Evolutionary conservation across 805 yeast species (phyloP).

Genomic region (Metschnikowia continentalis): DNA sequence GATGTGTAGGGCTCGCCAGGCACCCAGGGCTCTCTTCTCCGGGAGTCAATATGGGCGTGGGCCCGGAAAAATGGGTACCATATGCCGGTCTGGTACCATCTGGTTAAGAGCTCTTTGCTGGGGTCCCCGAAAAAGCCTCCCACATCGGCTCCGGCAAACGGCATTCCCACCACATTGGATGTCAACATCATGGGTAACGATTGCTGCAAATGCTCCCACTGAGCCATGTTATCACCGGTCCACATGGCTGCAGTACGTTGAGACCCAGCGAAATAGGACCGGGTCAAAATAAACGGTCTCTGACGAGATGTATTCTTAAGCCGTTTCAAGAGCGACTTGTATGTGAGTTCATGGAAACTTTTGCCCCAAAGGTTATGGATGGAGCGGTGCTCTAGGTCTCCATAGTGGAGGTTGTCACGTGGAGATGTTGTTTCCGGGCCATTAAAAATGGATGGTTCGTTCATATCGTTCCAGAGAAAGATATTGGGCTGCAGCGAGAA

Average conservation of each 20-base stretch:
- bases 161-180: constrained; percentile 77
- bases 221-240: constrained; percentile 96
- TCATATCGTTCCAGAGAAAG: constrained; percentile 96
- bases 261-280: constrained; percentile 87
- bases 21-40: constrained; percentile 91
- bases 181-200: constrained; percentile 89
- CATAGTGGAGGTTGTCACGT: constrained; percentile 72
- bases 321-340: constrained; percentile 56
- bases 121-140: constrained; percentile 97
- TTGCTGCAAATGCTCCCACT: constrained; percentile 78
- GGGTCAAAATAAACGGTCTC: constrained; percentile 84
- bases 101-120: constrained; percentile 64
- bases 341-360: constrained; percentile 77
- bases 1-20: constrained; percentile 70
- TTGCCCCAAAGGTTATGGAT: constrained; percentile 84
- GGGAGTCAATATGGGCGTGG: constrained; percentile 92
- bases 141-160: constrained; percentile 93
- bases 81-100: constrained; percentile 96
- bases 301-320: constrained; percentile 39
- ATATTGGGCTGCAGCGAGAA: constrained; percentile 56
- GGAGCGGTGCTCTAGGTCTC: constrained; percentile 85
- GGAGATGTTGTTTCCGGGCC: constrained; percentile 95
- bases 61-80: constrained; percentile 97
- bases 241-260: constrained; percentile 91
- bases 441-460: constrained; percentile 90